phyloP scores from a whole-genome alignment of 495 filamentous ascomycete genomes.

The Tuber magnatum region DNA sequence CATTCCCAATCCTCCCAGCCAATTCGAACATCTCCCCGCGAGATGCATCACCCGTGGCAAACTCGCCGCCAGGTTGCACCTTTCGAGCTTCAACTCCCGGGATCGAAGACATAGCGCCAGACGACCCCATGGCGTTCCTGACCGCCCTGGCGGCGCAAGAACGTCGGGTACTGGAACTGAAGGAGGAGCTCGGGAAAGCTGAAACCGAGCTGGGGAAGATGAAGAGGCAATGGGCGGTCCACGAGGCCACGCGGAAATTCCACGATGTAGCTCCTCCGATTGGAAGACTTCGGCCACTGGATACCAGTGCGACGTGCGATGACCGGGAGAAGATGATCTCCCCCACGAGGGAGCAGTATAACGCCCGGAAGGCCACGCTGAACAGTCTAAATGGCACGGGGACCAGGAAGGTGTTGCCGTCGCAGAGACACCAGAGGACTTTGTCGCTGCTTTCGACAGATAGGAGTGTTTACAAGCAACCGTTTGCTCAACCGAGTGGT shows the following conservation, averaged over 20 bases:
- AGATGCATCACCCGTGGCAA: conserved; percentile 22
- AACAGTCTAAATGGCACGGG: conserved; percentile 41
- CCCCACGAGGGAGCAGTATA: conserved; percentile 36
- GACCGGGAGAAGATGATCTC: conserved; percentile 38
- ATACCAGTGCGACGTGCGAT: conserved; percentile 38
- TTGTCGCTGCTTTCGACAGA: conserved; percentile 77
- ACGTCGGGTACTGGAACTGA: conserved; percentile 81
- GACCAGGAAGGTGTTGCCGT: conserved; percentile 56
- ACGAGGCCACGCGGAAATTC: conserved; percentile 72
- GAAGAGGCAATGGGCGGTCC: conserved; percentile 72
- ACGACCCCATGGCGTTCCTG: conserved; percentile 69
- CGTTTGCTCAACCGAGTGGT: conserved; percentile 41
- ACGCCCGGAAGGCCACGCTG: conserved; percentile 29
- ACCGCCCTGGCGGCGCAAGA: conserved; percentile 88
- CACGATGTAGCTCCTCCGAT: conserved; percentile 53
- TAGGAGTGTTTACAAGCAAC: conserved; percentile 41
- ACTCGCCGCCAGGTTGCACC: conserved; percentile 12
- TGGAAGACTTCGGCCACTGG: conserved; percentile 55
- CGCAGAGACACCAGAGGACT: conserved; percentile 57
- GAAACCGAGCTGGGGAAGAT: conserved; percentile 68
- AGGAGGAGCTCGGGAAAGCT: conserved; percentile 74
- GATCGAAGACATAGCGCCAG: conserved; percentile 43
- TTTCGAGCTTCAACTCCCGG: background rate
- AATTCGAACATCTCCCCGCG: conserved; percentile 30
- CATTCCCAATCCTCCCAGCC: conserved; percentile 39